A percentile compares a stretch with the other conserved stretches of the same genome.
These are phyloP conservation scores for Phlegmacium glaucopus DNA, from an alignment of 768 basidiomycete species.

Conservation along the genomic window DNA sequence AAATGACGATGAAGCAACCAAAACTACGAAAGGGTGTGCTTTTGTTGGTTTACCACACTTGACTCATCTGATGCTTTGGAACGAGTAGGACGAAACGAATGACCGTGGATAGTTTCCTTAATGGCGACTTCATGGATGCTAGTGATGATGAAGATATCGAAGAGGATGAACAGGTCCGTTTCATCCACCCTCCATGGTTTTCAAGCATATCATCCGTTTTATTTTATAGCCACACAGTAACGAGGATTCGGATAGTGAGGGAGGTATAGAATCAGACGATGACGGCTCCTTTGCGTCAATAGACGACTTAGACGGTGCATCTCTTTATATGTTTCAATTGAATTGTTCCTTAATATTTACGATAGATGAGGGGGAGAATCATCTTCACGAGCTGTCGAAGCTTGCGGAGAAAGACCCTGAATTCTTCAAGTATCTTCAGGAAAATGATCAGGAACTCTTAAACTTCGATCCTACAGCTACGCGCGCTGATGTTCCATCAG, in stretches of 20 bases:
- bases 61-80: not conserved
- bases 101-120: conserved; percentile 77
- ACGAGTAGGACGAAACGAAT: conserved; percentile 41
- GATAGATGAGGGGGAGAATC: conserved; percentile 67
- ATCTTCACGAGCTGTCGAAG: conserved; percentile 80
- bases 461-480: conserved; percentile 59
- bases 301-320: conserved; percentile 62
- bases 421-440: conserved; percentile 96
- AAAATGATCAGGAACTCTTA: conserved; percentile 91
- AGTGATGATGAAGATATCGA: conserved; percentile 46
- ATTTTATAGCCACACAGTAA: conserved; percentile 6
- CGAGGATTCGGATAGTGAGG: conserved; percentile 32
- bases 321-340: not conserved
- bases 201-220: not conserved
- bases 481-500: conserved; percentile 39
- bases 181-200: conserved; percentile 5
- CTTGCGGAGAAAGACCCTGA: conserved; percentile 97
- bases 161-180: conserved; percentile 21
- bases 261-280: conserved; percentile 38
- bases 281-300: conserved; percentile 72
- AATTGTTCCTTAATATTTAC: not conserved
- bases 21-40: conserved; percentile 13
- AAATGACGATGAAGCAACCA: conserved; percentile 24
- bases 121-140: conserved; percentile 67
- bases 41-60: not conserved